Evolutionary conservation across 306 rosid species (phyloP), one percentile per base, ranked within the genome.

Genomic region (Acmispon strigosus): DNA sequence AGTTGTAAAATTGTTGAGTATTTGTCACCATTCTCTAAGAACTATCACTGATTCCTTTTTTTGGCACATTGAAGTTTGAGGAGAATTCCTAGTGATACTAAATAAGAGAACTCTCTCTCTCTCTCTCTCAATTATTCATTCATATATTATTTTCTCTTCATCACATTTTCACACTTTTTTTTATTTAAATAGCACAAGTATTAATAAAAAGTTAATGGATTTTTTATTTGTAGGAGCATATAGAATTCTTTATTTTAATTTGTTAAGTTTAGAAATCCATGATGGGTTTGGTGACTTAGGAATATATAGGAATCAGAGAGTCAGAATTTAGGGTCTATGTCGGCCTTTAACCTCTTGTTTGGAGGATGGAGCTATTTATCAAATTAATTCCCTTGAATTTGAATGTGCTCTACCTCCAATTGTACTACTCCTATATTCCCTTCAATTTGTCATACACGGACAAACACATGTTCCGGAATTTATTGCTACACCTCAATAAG

Each of bases 311-410:
- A 55, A 69, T 41, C 54, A 55, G 1, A 8, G 54, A 41, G 29
- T 20, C 43, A 32, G 75, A 69, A 54, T 55, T 39, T 20, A 69
- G 43, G 75, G 75, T 54, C 54, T n/a, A n/a, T 69, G 75, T 55
- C 53, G 2, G 10, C 63, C 20, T 13, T 7, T 51, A 11, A n/a
- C 22, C 10, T 37, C 52, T 69, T 69, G 53, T 39, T 52, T 16
- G 62, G 62, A 51, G 62, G 2, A 18, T 18, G 62, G 58, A 49
- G 58, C 34, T 41, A 62, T 11, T 14, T n/a, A 19, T 14, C 32
- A 29, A 66, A 66, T 15, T 66, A 10, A 48, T 15, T 15, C 20
- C 29, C 29, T 5, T 15, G 4, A n/a, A n/a, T n/a, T n/a, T n/a
- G 6, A n/a, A 0, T 56, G 62, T 7, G 3, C 17, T 10, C 59